Base-by-base conservation (phyloP, 1,139 yeast genomes). In the Debaryomyces psychrophilus region DNA sequence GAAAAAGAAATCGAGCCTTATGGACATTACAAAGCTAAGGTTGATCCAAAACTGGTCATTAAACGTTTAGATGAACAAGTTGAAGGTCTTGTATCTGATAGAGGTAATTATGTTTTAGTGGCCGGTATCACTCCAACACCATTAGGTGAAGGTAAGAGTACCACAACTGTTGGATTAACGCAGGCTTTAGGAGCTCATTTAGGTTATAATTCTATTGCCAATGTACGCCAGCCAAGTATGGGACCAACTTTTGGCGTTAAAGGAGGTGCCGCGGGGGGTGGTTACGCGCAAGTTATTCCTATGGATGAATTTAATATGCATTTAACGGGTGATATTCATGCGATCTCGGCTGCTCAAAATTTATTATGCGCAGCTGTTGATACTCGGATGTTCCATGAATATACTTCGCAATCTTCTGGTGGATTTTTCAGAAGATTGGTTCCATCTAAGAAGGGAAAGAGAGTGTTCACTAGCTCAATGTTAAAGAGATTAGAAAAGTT, bases 211-310 rank as follows among this genome's bases (percentile, higher is more conserved):
- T 78, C 89, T 12, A 77, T 87, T 64, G 95, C 93, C 44, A 86
- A 86, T 58, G 90, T 87, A 40, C 79, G 95, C 67, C 95, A 87
- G 62, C 93, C 95, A 11, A 84, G 90, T 11, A 85, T 86, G 92
- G 95, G 95, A 18, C 95, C 95, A 45, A 87, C 93, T 8, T 86
- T 87, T 59, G 95, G 95, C 65, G 88, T 86, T 48, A 87, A 87
- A 67, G 95, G 95, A 62, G 93, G 93, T 65, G 95, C 95, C 51
- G 93, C 95, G 8, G 95, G 95, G 57, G 95, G 93, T 62, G 93
- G 93, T 45, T 86, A 85, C 61, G 78, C 95, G 6, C 93, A 87
- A 65, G 93, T 86, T 20, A 86, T 87, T 60, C 95, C 95, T 44
- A 87, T 87, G 93, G 95, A 87, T 64, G 93, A 87, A 64, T 87